Evolutionary conservation across 192 early-diverging fungal genomes (phyloP), one percentile per base, ranked within the genome.

Genomic region (Rhizophagus sp.): DNA sequence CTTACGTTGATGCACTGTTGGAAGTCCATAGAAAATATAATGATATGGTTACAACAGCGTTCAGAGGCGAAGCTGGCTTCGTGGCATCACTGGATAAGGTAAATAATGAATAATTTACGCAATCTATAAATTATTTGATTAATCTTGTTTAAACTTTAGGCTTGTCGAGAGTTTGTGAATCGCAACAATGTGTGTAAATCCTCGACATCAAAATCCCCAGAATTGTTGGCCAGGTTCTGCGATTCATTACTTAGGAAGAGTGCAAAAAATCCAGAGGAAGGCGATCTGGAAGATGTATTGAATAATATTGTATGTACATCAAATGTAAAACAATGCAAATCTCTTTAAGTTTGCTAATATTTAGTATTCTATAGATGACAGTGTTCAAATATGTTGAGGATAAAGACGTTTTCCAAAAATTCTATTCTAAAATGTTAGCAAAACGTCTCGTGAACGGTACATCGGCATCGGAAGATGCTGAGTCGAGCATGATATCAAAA

Each of bases 381-480:
- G 91, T 99, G 17, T 98, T 96, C 86, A 96, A 97, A 84, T 99
- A 96, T 83, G 90, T 99, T 62, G 96, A 96, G 77, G 96, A 97
- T 88, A 95, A 96, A 84, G 98, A 99, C 83, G 95, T 99, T 39
- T 99, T 98, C 88, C 97, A 98, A 84, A 96, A 97, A 86, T 96
- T 97, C 69, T 99, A 99, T 85, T 92, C 93, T 49, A 95, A 94
- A 83, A 93, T 94, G 88, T 84, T 99, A 81, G 95, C 97, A 34
- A 95, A 95, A 70, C 96, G 98, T 57, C 89, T 99, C 22, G 94
- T 99, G 22, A 92, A 96, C 86, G 89, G 89, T 66, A 90, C 93
- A 11, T 98, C 96, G 24, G 94, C 94, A 41, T 96, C 94, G 33
- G 93, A 95, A 66, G 97, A 99, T 81, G 91, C 93, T 72, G 98